Evolutionary conservation across 495 filamentous ascomycete species (phyloP).

Genomic region (Penicillium coprophilum): DNA sequence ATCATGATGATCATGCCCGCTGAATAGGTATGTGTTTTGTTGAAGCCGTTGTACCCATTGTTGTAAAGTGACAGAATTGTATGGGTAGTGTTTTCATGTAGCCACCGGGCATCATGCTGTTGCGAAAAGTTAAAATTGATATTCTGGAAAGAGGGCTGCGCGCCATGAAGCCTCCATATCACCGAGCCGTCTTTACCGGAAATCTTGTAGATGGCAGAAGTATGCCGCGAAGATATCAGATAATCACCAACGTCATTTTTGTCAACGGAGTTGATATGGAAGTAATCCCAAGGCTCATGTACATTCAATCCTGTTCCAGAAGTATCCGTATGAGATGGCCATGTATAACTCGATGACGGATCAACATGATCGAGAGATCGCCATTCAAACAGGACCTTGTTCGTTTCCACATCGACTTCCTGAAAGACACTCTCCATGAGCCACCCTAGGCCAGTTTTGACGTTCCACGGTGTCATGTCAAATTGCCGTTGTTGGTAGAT

Average conservation of each 20-base stretch:
- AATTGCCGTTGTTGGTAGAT: constrained; percentile 56
- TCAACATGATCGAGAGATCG: constrained; percentile 52
- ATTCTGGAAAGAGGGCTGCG: constrained; percentile 47
- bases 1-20: constrained; percentile 59
- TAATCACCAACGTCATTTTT: constrained; percentile 58
- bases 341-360: constrained; percentile 46
- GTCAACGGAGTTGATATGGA: constrained; percentile 65
- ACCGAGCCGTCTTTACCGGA: constrained; percentile 58
- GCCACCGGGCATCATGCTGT: constrained; percentile 62
- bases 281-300: constrained; percentile 59
- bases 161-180: constrained; percentile 57
- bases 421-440: constrained; percentile 52
- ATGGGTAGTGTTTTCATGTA: constrained; percentile 51
- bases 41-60: constrained; percentile 54
- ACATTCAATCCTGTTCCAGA: constrained; percentile 45
- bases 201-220: constrained; percentile 58
- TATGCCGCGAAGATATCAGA: constrained; percentile 59
- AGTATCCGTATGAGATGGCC: constrained; percentile 46
- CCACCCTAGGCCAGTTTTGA: constrained; percentile 49
- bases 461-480: constrained; percentile 53
- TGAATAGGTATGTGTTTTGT: constrained; percentile 48
- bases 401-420: constrained; percentile 53
- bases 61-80: constrained; percentile 56
- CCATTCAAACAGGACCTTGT: constrained; percentile 54
- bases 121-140: constrained; percentile 58